These are phyloP conservation scores for Crotalaria pallida DNA, from an alignment of 306 rosid species.

Conservation along the genomic window DNA sequence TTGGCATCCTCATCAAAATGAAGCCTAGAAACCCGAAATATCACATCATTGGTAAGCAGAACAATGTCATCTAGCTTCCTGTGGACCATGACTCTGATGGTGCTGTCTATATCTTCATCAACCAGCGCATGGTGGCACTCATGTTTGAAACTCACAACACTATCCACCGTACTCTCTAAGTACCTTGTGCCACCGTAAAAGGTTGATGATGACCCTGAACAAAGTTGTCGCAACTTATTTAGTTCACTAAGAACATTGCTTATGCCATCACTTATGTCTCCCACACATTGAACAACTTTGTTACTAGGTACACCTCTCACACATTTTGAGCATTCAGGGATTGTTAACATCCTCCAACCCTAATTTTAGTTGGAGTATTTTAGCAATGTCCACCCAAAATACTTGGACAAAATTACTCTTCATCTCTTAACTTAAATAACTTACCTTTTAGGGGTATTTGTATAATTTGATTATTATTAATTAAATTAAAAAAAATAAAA, in stretches of 20 bases:
- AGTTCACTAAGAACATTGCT: background rate
- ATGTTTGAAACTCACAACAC: background rate
- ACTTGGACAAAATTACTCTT: too few species aligned
- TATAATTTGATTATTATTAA: too few species aligned
- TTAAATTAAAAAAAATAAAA: too few species aligned
- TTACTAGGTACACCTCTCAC: background rate
- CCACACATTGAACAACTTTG: conserved; percentile 7
- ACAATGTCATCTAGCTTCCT: conserved; percentile 23
- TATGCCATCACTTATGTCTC: conserved; percentile 5
- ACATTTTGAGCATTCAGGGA: background rate
- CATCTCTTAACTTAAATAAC: too few species aligned
- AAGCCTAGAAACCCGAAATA: background rate
- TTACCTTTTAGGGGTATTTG: too few species aligned
- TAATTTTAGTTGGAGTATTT: too few species aligned
- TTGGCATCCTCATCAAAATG: background rate
- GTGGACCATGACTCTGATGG: conserved; percentile 7
- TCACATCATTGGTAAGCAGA: conserved; percentile 18
- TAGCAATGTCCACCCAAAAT: too few species aligned
- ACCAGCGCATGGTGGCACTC: background rate
- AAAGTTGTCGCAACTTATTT: background rate
- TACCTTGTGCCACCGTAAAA: background rate
- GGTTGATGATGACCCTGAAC: background rate
- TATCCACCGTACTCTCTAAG: background rate
- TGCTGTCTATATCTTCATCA: conserved; percentile 16
- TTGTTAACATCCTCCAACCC: too few species aligned